Percentiles rank a stretch among this genome's conserved stretches.
Conservation (phyloP, 805 yeast genomes). For the Saccharomyces mikatae region DNA sequence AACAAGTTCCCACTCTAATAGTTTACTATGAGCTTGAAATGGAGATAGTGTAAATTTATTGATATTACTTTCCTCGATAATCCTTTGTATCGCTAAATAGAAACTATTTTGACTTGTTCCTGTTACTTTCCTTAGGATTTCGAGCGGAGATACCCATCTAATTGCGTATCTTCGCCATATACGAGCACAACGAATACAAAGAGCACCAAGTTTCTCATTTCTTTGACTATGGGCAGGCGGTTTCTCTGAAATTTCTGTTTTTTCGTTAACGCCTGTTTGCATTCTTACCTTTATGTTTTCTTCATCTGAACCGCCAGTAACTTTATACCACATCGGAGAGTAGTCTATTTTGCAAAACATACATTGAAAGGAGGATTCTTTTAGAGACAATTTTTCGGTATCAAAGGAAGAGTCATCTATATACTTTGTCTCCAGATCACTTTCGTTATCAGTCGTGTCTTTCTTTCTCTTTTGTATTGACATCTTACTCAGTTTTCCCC, state of each 20-base stretch:
- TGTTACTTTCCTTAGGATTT: conserved; percentile 43
- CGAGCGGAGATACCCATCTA: conserved; percentile 73
- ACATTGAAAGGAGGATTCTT: conserved; percentile 46
- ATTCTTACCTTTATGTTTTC: conserved; percentile 16
- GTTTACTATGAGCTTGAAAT: conserved; percentile 30
- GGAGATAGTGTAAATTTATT: conserved; percentile 12
- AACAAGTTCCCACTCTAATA: conserved; percentile 57
- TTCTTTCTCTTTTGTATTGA: conserved; percentile 42
- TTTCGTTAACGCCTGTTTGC: conserved; percentile 18
- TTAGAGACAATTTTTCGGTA: conserved; percentile 37
- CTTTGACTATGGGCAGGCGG: conserved; percentile 5
- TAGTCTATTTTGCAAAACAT: conserved; percentile 52
- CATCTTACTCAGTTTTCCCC: conserved; percentile 78
- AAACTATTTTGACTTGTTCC: conserved; percentile 16
- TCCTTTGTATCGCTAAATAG: conserved; percentile 9
- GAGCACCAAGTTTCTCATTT: conserved; percentile 41
- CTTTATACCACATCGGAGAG: conserved; percentile 32
- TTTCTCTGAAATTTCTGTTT: conserved; percentile 10
- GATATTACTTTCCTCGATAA: conserved; percentile 14
- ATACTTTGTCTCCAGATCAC: conserved; percentile 21
- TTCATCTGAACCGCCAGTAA: conserved; percentile 29
- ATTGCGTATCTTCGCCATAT: conserved; percentile 88
- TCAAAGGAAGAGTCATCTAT: conserved; percentile 56
- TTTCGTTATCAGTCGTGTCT: neutral
- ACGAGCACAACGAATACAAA: conserved; percentile 81